A percentile compares a stretch with the other conserved stretches of the same genome.
phyloP scores from a whole-genome alignment of 2,329 filamentous ascomycete genomes.

The Neofusicoccum cordaticola region DNA sequence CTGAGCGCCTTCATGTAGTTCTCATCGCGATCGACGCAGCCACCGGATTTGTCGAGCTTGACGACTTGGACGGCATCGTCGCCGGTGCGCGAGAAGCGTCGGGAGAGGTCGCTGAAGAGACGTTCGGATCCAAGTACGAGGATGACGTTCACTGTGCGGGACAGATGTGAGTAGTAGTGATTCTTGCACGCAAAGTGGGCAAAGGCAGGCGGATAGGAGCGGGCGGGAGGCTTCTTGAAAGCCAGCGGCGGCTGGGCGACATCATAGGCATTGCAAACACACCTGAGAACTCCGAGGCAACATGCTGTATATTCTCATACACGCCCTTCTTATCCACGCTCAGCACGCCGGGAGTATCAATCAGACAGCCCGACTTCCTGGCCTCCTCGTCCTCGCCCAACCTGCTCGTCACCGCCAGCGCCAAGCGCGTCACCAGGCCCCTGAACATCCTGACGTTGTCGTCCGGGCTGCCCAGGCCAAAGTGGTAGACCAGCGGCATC shows the following conservation, averaged over 20 bases:
- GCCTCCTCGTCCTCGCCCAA: constrained; percentile 72
- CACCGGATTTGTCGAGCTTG: constrained; percentile 78
- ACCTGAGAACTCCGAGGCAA: constrained; percentile 68
- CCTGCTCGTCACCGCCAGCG: constrained; percentile 72
- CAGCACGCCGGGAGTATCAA: constrained; percentile 75
- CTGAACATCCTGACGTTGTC: constrained; percentile 71
- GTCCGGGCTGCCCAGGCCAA: constrained; percentile 70
- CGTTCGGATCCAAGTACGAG: constrained; percentile 77
- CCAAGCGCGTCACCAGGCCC: constrained; percentile 71
- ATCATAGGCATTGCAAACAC: constrained; percentile 27
- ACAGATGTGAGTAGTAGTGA: not conserved
- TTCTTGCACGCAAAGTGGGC: not conserved
- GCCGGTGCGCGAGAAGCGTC: constrained; percentile 55
- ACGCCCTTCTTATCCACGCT: constrained; percentile 61
- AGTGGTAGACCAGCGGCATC: constrained; percentile 86
- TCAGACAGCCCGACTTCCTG: constrained; percentile 72
- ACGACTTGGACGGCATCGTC: constrained; percentile 73
- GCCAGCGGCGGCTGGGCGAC: not conserved
- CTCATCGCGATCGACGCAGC: constrained; percentile 74
- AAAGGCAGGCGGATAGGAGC: not conserved
- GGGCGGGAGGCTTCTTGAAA: not conserved
- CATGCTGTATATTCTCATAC: constrained; percentile 77
- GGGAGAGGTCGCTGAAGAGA: constrained; percentile 70
- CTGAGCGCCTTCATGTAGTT: constrained; percentile 69
- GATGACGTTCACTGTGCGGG: constrained; percentile 65